Evolutionary conservation across 2,329 filamentous ascomycete species (phyloP).

Genomic region (Parascedosporium putredinis): DNA sequence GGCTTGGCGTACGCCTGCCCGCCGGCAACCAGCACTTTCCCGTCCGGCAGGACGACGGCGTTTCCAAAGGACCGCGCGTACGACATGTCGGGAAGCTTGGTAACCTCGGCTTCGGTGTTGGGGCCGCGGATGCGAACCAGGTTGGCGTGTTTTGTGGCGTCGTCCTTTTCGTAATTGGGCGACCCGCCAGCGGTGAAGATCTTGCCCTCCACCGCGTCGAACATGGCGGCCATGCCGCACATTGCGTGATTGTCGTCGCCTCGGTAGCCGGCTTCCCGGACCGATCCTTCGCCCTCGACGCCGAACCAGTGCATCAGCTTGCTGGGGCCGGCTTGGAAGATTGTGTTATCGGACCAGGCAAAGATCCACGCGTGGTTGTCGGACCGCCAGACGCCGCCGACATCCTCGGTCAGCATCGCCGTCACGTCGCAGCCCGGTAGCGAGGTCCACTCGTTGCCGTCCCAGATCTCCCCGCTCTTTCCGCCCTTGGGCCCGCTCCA

Average conservation of each 20-base stretch:
- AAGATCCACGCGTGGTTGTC: conserved; percentile 24
- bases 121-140: conserved; percentile 33
- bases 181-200: conserved; percentile 43
- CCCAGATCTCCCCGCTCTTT: conserved; percentile 48
- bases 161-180: conserved; percentile 30
- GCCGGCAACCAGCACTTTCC: conserved; percentile 35
- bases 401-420: conserved; percentile 39
- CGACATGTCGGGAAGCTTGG: conserved; percentile 19
- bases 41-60: conserved; percentile 37
- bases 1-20: conserved; percentile 30
- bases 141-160: conserved; percentile 33
- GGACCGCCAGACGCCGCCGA: conserved; percentile 37
- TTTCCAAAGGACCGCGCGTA: conserved; percentile 32
- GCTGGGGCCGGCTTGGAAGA: conserved; percentile 46
- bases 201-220: conserved; percentile 45
- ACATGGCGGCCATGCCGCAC: conserved; percentile 47
- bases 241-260: conserved; percentile 36
- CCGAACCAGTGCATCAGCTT: conserved; percentile 47
- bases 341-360: conserved; percentile 33
- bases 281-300: conserved; percentile 29
- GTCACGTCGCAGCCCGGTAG: conserved; percentile 31
- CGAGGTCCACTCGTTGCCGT: conserved; percentile 34
- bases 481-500: conserved; percentile 33
- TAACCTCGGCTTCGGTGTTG: conserved; percentile 6
- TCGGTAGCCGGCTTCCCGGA: conserved; percentile 27